phyloP scores from a whole-genome alignment of 176 grass and related monocot genomes.

The Triticum turgidum region DNA sequence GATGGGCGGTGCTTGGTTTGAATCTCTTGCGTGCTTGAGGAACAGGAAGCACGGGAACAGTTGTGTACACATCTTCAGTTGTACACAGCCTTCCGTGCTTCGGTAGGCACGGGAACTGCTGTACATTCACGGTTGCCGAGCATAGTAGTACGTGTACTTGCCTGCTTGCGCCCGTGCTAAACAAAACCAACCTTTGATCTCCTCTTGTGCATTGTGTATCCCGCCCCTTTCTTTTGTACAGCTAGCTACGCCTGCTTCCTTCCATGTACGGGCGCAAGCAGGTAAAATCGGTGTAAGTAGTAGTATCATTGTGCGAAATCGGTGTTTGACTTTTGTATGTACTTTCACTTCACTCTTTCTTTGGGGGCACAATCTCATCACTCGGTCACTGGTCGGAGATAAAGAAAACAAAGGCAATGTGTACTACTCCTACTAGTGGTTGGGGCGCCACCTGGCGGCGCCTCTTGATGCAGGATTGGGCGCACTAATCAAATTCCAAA shows the following conservation, averaged over 20 bases:
- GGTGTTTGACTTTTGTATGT: background rate
- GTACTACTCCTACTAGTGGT: no score
- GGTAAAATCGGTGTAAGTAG: no score
- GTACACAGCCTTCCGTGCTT: background rate
- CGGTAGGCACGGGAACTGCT: background rate
- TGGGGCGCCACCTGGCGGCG: no score
- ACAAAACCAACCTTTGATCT: background rate
- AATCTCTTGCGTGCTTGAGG: background rate
- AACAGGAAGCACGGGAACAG: background rate
- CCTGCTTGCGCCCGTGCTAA: background rate
- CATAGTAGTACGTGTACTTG: background rate
- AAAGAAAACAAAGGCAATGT: no score
- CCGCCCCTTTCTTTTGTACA: background rate
- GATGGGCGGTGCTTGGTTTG: background rate
- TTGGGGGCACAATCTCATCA: background rate
- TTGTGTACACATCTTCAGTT: background rate
- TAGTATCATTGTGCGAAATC: background rate
- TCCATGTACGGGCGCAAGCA: no score
- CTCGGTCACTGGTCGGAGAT: background rate
- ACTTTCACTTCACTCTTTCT: background rate
- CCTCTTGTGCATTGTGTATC: background rate
- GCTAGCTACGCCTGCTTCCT: no score
- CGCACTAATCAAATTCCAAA: no score
- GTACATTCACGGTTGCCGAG: no score
- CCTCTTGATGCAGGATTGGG: no score